These are phyloP conservation scores for Globisporangium parvum DNA, from an alignment of 352 stramenopile genomes.

Conservation along the genomic window DNA sequence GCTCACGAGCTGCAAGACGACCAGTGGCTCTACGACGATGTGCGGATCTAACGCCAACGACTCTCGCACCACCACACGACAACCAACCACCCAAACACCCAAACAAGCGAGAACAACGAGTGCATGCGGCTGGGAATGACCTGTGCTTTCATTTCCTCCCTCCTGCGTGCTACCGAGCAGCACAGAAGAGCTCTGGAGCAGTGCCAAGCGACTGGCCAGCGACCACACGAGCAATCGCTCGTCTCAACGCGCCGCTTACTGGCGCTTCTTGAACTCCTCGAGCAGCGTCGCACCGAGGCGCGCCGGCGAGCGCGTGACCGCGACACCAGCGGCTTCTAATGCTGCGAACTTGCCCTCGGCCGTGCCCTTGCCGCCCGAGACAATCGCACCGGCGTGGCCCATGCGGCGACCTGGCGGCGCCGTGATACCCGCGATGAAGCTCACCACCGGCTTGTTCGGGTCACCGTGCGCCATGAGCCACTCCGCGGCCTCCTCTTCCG, in stretches of 20 bases:
- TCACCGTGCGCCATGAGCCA: conserved; percentile 97
- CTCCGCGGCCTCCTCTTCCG: conserved; percentile 98
- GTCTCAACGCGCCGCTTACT: conserved; percentile 18
- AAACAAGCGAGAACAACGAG: background rate
- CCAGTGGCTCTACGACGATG: conserved; percentile 74
- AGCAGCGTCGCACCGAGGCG: conserved; percentile 96
- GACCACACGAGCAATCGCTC: background rate
- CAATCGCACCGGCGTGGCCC: conserved; percentile 98
- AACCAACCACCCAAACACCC: background rate
- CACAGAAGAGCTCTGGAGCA: background rate
- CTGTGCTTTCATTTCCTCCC: too few species aligned
- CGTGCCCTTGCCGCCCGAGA: conserved; percentile 97
- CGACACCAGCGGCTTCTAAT: conserved; percentile 92
- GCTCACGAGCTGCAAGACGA: conserved; percentile 54
- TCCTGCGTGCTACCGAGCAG: too few species aligned
- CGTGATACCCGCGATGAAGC: conserved; percentile 99
- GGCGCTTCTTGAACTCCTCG: conserved; percentile 89
- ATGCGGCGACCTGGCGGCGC: conserved; percentile 97
- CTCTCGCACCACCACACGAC: background rate
- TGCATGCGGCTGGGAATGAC: background rate
- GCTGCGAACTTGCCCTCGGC: conserved; percentile 97
- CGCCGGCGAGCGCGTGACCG: conserved; percentile 95
- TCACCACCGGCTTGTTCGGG: conserved; percentile 98
- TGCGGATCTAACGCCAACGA: conserved; percentile 29
- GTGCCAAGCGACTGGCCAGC: background rate